phyloP scores from a whole-genome alignment of 768 basidiomycete genomes.

The Leccinum olivaceopallidum region DNA sequence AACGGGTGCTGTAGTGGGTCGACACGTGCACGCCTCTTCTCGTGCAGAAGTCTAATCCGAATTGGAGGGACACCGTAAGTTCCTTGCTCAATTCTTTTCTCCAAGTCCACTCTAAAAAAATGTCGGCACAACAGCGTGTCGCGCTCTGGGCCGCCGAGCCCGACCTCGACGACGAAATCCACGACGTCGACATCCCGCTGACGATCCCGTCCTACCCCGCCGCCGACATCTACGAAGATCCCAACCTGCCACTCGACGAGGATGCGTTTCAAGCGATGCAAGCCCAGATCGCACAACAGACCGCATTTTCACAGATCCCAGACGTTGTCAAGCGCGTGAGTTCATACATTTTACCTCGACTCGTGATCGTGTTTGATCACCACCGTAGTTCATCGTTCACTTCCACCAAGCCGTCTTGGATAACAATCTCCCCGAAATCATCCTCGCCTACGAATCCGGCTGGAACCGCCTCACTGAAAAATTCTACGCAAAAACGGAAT shows the following conservation, averaged over 20 bases:
- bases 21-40: too few species aligned
- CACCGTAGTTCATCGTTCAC: conserved; percentile 81
- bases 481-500: conserved; percentile 91
- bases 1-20: too few species aligned
- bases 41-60: too few species aligned
- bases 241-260: conserved; percentile 67
- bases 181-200: conserved; percentile 61
- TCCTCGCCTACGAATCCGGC: conserved; percentile 91
- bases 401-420: conserved; percentile 92
- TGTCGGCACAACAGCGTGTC: conserved; percentile 65
- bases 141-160: conserved; percentile 76
- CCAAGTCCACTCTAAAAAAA: conserved; percentile 2
- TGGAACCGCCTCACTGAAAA: conserved; percentile 98
- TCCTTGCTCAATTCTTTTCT: too few species aligned
- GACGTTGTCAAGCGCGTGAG: conserved; percentile 86
- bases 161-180: conserved; percentile 75
- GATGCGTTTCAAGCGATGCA: conserved; percentile 70
- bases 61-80: too few species aligned
- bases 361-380: neutral
- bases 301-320: conserved; percentile 79
- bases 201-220: conserved; percentile 29
- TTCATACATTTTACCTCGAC: conserved; percentile 13
- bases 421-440: conserved; percentile 90
- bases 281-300: conserved; percentile 82
- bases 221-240: conserved; percentile 33